Evolutionary conservation across 371 early-diverging fungal genomes (phyloP).

Genomic region (Zancudomyces culisetae): DNA sequence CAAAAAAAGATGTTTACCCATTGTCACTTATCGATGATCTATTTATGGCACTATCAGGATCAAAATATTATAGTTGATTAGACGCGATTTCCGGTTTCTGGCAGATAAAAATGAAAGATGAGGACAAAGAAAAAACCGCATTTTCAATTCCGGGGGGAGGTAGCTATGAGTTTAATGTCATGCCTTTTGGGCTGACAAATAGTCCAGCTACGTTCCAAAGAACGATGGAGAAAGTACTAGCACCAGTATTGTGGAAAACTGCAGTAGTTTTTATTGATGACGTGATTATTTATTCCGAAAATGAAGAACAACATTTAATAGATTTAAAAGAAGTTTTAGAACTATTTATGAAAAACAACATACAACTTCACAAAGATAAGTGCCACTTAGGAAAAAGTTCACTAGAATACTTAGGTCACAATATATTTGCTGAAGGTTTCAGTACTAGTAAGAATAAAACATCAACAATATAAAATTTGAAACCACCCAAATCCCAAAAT

Average conservation of each 20-base stretch:
- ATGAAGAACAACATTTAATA: slow-evolving; percentile 23
- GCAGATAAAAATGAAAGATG: background rate
- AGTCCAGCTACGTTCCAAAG: slow-evolving; percentile 17
- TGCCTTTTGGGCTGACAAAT: slow-evolving; percentile 28
- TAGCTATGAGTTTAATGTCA: slow-evolving; percentile 23
- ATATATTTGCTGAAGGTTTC: slow-evolving; percentile 2
- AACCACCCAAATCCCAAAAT: slow-evolving; percentile 8
- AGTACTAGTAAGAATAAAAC: slow-evolving; percentile 5
- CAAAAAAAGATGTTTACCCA: background rate
- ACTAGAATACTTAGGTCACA: slow-evolving; percentile 2
- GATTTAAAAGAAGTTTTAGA: slow-evolving; percentile 22
- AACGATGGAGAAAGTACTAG: slow-evolving; percentile 20
- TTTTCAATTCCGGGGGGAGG: slow-evolving; percentile 8
- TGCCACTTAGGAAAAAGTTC: slow-evolving; percentile 23
- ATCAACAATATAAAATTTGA: slow-evolving; percentile 6
- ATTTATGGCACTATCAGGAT: background rate
- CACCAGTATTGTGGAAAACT: slow-evolving; percentile 16
- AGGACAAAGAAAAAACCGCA: background rate
- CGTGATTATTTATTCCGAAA: slow-evolving; percentile 30
- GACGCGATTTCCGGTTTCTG: background rate
- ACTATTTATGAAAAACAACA: slow-evolving; percentile 7
- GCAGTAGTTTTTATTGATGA: slow-evolving; percentile 33
- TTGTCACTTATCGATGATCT: background rate
- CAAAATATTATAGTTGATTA: background rate
- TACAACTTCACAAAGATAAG: slow-evolving; percentile 24